Conservation (phyloP, 441 rosid genomes). For the Manihot esculenta region DNA sequence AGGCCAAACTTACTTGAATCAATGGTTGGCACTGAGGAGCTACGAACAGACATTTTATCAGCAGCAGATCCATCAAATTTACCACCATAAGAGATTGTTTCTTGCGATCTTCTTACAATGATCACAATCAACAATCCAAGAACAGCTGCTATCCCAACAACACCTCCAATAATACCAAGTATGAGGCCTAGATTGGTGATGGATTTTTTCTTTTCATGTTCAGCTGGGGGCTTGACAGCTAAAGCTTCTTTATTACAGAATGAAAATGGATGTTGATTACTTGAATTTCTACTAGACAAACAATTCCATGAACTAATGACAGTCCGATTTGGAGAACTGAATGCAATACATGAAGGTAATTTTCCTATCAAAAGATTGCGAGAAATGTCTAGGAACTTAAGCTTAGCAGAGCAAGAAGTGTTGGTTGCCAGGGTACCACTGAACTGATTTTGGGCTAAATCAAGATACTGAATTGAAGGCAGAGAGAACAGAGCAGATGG, state of each 20-base stretch:
- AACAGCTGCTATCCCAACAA: slow-evolving; percentile 38
- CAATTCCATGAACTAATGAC: slow-evolving; percentile 79
- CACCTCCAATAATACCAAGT: slow-evolving; percentile 61
- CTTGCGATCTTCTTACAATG: slow-evolving; percentile 43
- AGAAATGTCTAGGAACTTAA: slow-evolving; percentile 62
- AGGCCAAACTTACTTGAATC: slow-evolving; percentile 60
- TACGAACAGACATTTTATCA: slow-evolving; percentile 51
- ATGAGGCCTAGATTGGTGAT: slow-evolving; percentile 46
- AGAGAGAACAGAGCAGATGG: slow-evolving; percentile 62
- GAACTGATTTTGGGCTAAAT: slow-evolving; percentile 53
- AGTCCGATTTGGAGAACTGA: slow-evolving; percentile 43
- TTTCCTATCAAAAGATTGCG: slow-evolving; percentile 70
- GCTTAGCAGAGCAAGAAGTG: slow-evolving; percentile 48
- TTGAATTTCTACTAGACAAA: slow-evolving; percentile 47
- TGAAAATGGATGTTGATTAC: slow-evolving; percentile 62
- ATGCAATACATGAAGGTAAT: slow-evolving; percentile 54
- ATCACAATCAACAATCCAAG: slow-evolving; percentile 44
- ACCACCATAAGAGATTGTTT: slow-evolving; percentile 29
- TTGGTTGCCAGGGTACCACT: slow-evolving; percentile 52
- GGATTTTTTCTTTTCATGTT: slow-evolving; percentile 32
- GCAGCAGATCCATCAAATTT: slow-evolving; percentile 40
- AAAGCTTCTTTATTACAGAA: slow-evolving; percentile 77
- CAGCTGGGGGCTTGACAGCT: slow-evolving; percentile 59
- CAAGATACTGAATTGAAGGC: slow-evolving; percentile 55
- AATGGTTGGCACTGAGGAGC: slow-evolving; percentile 47